Conservation (phyloP, 768 basidiomycete species). For the Mrakia frigida region DNA sequence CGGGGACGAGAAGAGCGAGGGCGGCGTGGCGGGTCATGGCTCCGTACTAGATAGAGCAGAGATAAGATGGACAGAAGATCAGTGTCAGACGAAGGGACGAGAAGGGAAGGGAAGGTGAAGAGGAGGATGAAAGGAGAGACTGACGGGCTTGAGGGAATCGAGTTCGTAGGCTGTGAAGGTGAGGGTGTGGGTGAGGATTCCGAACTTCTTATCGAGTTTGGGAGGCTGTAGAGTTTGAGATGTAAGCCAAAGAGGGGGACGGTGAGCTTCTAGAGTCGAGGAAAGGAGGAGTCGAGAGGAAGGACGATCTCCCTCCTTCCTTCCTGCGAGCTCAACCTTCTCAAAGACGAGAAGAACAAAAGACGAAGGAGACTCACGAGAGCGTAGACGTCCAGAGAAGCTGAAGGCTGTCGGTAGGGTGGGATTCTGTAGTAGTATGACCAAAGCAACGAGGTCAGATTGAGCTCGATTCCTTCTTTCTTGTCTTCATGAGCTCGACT, state of each 20-base stretch:
- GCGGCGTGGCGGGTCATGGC: slow-evolving; percentile 31
- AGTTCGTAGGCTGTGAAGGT: slow-evolving; percentile 26
- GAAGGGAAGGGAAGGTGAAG: not conserved
- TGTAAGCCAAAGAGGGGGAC: no score
- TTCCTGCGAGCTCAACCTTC: no score
- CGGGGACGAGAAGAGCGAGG: slow-evolving; percentile 28
- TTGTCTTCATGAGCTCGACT: slow-evolving; percentile 4
- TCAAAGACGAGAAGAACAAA: not conserved
- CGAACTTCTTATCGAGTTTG: slow-evolving; percentile 7
- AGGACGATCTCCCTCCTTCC: not conserved
- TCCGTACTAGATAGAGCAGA: slow-evolving; percentile 8
- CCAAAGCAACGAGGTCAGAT: not conserved
- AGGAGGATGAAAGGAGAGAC: not conserved
- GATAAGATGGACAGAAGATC: not conserved
- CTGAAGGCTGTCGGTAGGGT: slow-evolving; percentile 30
- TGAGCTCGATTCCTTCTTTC: not conserved
- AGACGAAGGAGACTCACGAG: slow-evolving; percentile 21
- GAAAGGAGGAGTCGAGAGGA: not conserved
- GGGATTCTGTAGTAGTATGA: not conserved
- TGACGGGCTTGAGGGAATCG: slow-evolving; percentile 17
- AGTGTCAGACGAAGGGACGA: not conserved
- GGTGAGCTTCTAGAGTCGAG: no score
- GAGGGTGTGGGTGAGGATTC: slow-evolving; percentile 31
- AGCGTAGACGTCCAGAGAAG: slow-evolving; percentile 25
- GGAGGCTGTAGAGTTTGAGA: slow-evolving; percentile 22